These are phyloP conservation scores for Fraxinus excelsior DNA, from an alignment of 257 asterid genomes.

Conservation along the genomic window DNA sequence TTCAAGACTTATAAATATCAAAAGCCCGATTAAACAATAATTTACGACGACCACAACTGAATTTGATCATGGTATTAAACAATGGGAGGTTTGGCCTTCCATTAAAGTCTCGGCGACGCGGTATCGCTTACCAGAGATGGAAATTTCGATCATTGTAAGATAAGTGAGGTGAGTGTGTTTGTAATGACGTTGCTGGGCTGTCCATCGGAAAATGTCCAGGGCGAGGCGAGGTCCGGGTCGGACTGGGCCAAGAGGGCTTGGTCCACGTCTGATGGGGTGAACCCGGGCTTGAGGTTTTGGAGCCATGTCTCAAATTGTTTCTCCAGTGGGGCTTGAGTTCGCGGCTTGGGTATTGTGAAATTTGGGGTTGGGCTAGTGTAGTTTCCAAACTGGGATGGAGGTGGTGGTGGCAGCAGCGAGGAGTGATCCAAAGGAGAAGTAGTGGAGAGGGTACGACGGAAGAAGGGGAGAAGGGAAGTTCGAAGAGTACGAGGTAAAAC, in stretches of 20 bases:
- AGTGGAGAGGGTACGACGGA: conserved; percentile 44
- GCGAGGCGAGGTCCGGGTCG: conserved; percentile 89
- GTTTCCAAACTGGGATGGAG: not conserved
- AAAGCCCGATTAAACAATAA: conserved; percentile 77
- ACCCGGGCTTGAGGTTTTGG: conserved; percentile 75
- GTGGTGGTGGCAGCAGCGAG: conserved; percentile 21
- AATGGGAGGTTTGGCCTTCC: conserved; percentile 60
- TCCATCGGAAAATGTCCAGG: conserved; percentile 97
- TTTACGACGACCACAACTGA: conserved; percentile 78
- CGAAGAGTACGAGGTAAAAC: conserved; percentile 32
- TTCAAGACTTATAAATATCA: conserved; percentile 77
- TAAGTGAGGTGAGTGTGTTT: conserved; percentile 71
- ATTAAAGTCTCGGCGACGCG: conserved; percentile 64
- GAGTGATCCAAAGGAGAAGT: conserved; percentile 21
- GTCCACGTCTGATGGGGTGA: conserved; percentile 71
- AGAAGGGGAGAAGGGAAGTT: conserved; percentile 35
- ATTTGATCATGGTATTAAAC: conserved; percentile 81
- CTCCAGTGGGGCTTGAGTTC: conserved; percentile 65
- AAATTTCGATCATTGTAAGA: conserved; percentile 64
- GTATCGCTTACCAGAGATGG: conserved; percentile 68
- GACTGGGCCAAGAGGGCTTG: conserved; percentile 64
- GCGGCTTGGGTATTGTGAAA: conserved; percentile 30
- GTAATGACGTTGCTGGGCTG: conserved; percentile 85
- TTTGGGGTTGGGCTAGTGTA: conserved; percentile 14
- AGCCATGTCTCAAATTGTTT: conserved; percentile 83